Evolutionary conservation across 148 eudicot genomes (phyloP), one percentile per base, ranked within the genome.

Genomic region (Mesembryanthemum crystallinum): DNA sequence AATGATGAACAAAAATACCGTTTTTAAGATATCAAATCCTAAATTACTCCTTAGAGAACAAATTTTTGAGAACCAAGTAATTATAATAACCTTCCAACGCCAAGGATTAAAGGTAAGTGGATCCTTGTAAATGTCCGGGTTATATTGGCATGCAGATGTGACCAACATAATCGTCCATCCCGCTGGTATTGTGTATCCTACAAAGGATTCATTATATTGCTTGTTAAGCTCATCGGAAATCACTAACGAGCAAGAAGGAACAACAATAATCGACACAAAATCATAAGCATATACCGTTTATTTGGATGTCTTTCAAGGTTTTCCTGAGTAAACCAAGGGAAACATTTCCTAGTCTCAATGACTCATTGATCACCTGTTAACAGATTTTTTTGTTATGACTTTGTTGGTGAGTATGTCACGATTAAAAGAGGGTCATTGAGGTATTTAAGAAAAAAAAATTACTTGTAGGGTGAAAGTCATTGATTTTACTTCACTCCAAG

Each of bases 391-490:
- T n/a, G 7, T 39, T 23, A 66, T 12, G 7, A 67, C 27, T 29
- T 25, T 27, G 20, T 49, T 69, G 8, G 7, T 25, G 25, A 29
- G 7, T 29, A 11, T 25, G 9, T 3, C 20, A 33, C 47, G 32
- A 43, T 11, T 32, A 57, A 14, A 33, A 20, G 52, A 71, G 63
- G 8, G 10, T 28, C 8, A 11, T 15, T 37, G 54, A 42, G 9
- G 23, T 1, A 67, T 2, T 3, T 37, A 9, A 35, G 18, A 47
- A 68, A 27, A 28, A 10, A 12, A 15, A 37, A 73, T 71, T 68
- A 87, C 95, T 76, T 86, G 86, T 55, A 87, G 82, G 4, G 91
- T 89, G 75, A 83, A 91, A 29, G 81, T 87, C 92, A 89, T 89
- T 13, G 90, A 81, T 78, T 88, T 90, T 43, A 88, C 88, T 80